Evolutionary conservation across 2,329 filamentous ascomycete genomes (phyloP), one percentile per base, ranked within the genome.

Genomic region (Dendrostoma leiphaemia): DNA sequence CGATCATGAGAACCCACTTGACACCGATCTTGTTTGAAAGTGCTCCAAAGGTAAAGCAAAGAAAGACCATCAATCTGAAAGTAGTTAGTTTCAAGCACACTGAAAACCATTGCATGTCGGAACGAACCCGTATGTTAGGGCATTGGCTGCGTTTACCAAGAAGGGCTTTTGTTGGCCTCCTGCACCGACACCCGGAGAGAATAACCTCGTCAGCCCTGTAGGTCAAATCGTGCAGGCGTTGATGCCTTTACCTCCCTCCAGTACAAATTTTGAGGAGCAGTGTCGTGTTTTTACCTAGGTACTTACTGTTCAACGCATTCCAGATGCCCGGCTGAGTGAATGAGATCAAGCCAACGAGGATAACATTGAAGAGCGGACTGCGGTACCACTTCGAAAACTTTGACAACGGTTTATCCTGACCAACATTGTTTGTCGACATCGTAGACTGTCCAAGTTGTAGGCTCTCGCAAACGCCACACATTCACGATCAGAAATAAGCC

Each of bases 311-410:
- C 15, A 78, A 63, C 3, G 74, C 75, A 53, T 73, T 76, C 74
- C 74, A 78, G 21, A 78, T 74, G 2, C 74, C 75, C 0, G 74
- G 74, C 37, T 75, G 73, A 1, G 72, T 74, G 60, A 78, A 77
- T 4, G 69, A 71, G 19, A 71, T 71, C 44, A 72, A 57, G 19
- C 75, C 75, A 4, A 76, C 71, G 17, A 77, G 53, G 35, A 77
- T 71, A 47, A 74, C 74, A 54, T 77, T 74, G 63, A 74, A 77
- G 1, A 77, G 62, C 4, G 75, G 75, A 40, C 73, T 74, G 15
- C 75, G 71, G 59, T 74, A 78, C 65, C 65, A 69, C 9, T 64
- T 54, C 45, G 64, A 69, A 53, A 70, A 66, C 12, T 57, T 57
- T 0, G 67, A 69, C 3, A 68, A 49, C 0, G 63, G 64, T 9